These are phyloP conservation scores for Yamadazyma epiphylla DNA, from an alignment of 1,139 yeast species.

Conservation along the genomic window DNA sequence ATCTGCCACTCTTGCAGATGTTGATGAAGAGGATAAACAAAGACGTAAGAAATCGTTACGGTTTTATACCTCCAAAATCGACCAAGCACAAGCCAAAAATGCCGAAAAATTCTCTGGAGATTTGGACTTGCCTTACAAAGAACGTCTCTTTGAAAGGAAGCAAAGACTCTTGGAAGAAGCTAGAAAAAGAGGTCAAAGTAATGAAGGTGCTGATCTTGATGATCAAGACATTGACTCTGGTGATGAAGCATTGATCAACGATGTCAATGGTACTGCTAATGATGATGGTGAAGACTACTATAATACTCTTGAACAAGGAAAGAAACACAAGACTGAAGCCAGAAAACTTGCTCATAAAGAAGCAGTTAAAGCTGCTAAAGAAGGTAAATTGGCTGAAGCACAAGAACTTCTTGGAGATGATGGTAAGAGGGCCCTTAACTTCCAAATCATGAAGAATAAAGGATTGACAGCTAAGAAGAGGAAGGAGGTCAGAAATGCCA, in stretches of 20 bases:
- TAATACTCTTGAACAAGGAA: conserved; percentile 45
- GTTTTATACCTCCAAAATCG: conserved; percentile 95
- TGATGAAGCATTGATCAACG: conserved; percentile 40
- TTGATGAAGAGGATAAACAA: conserved; percentile 83
- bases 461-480: conserved; percentile 92
- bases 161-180: conserved; percentile 87
- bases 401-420: conserved; percentile 65
- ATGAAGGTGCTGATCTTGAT: conserved; percentile 53
- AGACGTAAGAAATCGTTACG: conserved; percentile 81
- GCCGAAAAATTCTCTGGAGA: conserved; percentile 70
- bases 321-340: conserved; percentile 43
- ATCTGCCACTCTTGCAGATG: conserved; percentile 58
- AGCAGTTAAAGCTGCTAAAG: conserved; percentile 79
- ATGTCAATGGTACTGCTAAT: conserved; percentile 30
- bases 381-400: conserved; percentile 74
- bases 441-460: conserved; percentile 89
- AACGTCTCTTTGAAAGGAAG: conserved; percentile 83
- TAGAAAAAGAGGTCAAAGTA: conserved; percentile 57
- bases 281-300: conserved; percentile 43
- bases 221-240: conserved; percentile 48
- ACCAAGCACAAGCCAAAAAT: conserved; percentile 63
- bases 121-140: conserved; percentile 87
- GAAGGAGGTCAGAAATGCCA: conserved; percentile 90
- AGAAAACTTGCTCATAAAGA: conserved; percentile 64
- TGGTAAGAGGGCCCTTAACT: conserved; percentile 93